phyloP scores from a whole-genome alignment of 345 rosid genomes.

The Kandelia obovata region DNA sequence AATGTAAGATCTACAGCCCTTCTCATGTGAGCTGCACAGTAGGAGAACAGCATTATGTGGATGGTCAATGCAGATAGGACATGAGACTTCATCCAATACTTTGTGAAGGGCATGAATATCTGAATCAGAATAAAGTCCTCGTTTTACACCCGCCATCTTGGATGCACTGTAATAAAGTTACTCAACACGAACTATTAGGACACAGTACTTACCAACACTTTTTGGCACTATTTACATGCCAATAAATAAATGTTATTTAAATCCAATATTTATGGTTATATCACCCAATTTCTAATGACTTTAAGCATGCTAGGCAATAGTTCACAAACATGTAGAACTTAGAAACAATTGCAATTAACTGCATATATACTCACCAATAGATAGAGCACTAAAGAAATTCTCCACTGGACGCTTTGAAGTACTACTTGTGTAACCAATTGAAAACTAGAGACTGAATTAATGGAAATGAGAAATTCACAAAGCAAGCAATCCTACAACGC shows the following conservation, averaged over 20 bases:
- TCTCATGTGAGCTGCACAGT: conserved; percentile 78
- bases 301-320: not conserved
- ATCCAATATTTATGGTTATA: not conserved
- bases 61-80: conserved; percentile 98
- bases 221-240: conserved; percentile 2
- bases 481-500: conserved; percentile 30
- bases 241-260: not conserved
- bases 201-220: conserved; percentile 17
- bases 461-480: conserved; percentile 28
- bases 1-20: conserved; percentile 89
- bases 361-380: conserved; percentile 45
- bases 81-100: conserved; percentile 84
- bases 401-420: conserved; percentile 44
- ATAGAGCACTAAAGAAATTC: conserved; percentile 30
- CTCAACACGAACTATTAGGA: conserved; percentile 63
- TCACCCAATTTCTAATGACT: not conserved
- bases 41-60: conserved; percentile 97
- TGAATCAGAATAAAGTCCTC: conserved; percentile 65
- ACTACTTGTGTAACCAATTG: conserved; percentile 44
- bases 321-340: too few relatives aligned
- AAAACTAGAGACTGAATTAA: conserved; percentile 36
- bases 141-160: conserved; percentile 97
- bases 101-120: conserved; percentile 66
- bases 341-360: conserved; percentile 11
- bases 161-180: conserved; percentile 62